Percentiles rank a stretch among this genome's conserved stretches.
These are phyloP conservation scores for Pyrus hybrid DNA, from an alignment of 331 rosid genomes.

Conservation along the genomic window DNA sequence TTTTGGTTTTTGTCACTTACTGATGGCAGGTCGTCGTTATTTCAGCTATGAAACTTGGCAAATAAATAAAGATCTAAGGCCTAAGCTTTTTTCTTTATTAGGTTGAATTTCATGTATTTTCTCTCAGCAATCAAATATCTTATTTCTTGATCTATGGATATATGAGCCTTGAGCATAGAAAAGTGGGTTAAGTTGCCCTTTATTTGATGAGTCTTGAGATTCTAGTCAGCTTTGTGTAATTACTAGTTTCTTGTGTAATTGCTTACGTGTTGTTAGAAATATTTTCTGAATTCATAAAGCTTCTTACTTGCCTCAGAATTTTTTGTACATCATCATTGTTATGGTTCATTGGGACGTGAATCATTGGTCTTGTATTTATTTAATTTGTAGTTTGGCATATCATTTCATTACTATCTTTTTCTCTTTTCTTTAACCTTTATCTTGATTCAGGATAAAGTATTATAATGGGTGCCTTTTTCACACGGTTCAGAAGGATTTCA, in stretches of 20 bases:
- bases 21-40: neutral
- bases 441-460: slow-evolving; percentile 57
- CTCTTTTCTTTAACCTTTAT: neutral
- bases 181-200: neutral
- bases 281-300: neutral
- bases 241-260: neutral
- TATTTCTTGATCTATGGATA: neutral
- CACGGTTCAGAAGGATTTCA: slow-evolving; percentile 82
- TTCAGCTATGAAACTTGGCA: neutral
- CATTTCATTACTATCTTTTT: neutral
- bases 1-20: neutral
- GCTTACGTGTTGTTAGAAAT: neutral
- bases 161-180: neutral
- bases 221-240: neutral
- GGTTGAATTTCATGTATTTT: neutral
- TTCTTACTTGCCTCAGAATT: neutral
- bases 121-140: neutral
- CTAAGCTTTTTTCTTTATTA: neutral
- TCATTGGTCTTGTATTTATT: neutral
- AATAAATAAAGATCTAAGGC: neutral
- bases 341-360: neutral
- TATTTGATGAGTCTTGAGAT: neutral
- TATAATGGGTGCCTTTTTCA: slow-evolving; percentile 87
- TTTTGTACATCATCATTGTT: neutral
- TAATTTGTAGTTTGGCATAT: neutral